A percentile compares a stretch with the other conserved stretches of the same genome.
phyloP scores from a whole-genome alignment of 1,284 basidiomycete species.

The Cerrena zonata region DNA sequence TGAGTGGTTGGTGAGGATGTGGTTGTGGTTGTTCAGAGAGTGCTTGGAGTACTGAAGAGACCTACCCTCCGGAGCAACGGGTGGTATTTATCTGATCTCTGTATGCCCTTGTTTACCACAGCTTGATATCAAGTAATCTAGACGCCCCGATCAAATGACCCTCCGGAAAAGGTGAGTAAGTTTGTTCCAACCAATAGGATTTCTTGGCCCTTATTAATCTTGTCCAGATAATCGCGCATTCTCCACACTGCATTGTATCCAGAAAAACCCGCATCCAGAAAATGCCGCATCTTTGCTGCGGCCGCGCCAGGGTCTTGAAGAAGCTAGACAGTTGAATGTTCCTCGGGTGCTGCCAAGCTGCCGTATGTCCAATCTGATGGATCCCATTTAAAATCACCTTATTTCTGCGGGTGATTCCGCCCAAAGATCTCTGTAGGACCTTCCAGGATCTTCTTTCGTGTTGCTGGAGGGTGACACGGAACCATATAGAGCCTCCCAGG shows the following conservation, averaged over 20 bases:
- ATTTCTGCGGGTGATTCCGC: background rate
- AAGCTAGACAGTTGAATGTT: background rate
- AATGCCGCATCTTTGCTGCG: too few relatives aligned
- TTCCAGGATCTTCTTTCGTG: background rate
- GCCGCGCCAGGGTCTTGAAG: background rate
- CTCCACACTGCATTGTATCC: too few relatives aligned
- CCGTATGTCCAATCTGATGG: too few relatives aligned
- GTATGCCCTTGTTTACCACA: conserved; percentile 12
- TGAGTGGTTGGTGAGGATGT: background rate
- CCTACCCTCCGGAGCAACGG: background rate
- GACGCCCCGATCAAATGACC: background rate
- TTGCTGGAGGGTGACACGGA: background rate
- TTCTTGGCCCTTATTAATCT: background rate
- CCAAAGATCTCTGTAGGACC: too few relatives aligned
- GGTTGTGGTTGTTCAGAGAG: conserved; percentile 3
- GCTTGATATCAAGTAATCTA: conserved; percentile 1
- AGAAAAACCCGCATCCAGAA: too few relatives aligned
- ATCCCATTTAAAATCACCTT: background rate
- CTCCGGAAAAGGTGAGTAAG: conserved; percentile 6
- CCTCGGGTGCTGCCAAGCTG: background rate
- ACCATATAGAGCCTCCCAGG: background rate
- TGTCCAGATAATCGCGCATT: background rate
- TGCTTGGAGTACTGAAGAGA: too few relatives aligned
- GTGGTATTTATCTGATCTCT: conserved; percentile 12
- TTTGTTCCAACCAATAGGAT: background rate